Percentiles rank a stretch among this genome's conserved stretches.
These are phyloP conservation scores for Cerrena zonata DNA, from an alignment of 1,284 basidiomycete genomes.

Conservation along the genomic window DNA sequence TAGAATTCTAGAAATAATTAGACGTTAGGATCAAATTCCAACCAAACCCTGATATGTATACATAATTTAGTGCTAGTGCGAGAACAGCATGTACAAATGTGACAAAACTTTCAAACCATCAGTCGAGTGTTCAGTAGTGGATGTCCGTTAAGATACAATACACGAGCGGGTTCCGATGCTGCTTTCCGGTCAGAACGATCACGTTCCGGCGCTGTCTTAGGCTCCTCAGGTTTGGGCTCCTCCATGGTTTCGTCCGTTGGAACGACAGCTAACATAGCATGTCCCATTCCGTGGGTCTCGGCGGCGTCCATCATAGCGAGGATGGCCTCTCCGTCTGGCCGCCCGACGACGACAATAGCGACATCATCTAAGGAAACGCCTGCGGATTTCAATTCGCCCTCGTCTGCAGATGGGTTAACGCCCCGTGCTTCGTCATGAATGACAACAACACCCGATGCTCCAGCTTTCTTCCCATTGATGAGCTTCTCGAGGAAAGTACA, in stretches of 20 bases:
- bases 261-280: constrained; percentile 50
- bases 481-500: constrained; percentile 84
- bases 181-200: constrained; percentile 10
- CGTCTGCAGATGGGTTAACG: constrained; percentile 65
- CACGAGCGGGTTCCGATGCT: constrained; percentile 33
- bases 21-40: neutral
- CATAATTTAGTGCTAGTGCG: constrained; percentile 4
- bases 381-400: constrained; percentile 48
- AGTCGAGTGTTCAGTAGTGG: constrained; percentile 71
- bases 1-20: constrained; percentile 33
- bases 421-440: constrained; percentile 53
- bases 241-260: constrained; percentile 25
- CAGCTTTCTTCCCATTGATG: constrained; percentile 53
- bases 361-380: constrained; percentile 51
- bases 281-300: constrained; percentile 40
- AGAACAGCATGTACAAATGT: no score
- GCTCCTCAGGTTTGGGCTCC: constrained; percentile 17
- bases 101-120: constrained; percentile 52
- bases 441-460: constrained; percentile 71
- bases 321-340: constrained; percentile 45
- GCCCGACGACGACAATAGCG: constrained; percentile 55
- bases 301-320: constrained; percentile 49
- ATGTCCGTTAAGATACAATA: constrained; percentile 73
- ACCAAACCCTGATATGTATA: constrained; percentile 1
- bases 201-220: constrained; percentile 22